Percentiles rank a stretch among this genome's conserved stretches.
Evolutionary conservation across 2,329 filamentous ascomycete genomes (phyloP).

Genomic region (Chaetomiaceae sp.): DNA sequence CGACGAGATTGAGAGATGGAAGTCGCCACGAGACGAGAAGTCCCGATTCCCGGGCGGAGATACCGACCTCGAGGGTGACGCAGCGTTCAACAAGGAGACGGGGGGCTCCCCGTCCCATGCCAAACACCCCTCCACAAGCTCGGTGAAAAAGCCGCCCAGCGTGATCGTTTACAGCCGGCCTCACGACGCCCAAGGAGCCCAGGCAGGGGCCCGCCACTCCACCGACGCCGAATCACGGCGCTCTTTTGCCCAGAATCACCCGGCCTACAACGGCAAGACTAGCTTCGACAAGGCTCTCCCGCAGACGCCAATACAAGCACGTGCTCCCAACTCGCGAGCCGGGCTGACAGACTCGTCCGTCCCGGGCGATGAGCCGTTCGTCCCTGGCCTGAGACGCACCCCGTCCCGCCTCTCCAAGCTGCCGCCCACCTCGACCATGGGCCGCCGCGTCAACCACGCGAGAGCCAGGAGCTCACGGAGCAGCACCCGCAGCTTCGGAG

Average conservation of each 20-base stretch:
- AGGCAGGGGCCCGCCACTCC: conserved; percentile 29
- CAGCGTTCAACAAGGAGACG: conserved; percentile 29
- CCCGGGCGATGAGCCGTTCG: conserved; percentile 56
- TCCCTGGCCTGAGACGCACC: conserved; percentile 48
- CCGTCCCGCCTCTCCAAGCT: conserved; percentile 50
- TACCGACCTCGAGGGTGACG: conserved; percentile 20
- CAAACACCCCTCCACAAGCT: conserved; percentile 34
- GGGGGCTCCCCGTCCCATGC: conserved; percentile 28
- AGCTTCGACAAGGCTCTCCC: conserved; percentile 38
- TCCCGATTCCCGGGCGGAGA: conserved; percentile 12
- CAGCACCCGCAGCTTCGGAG: conserved; percentile 39
- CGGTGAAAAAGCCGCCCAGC: conserved; percentile 44
- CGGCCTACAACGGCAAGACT: conserved; percentile 19
- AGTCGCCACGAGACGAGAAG: conserved; percentile 31
- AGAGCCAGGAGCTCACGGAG: conserved; percentile 45
- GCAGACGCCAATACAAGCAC: conserved; percentile 48
- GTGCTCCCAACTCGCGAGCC: conserved; percentile 57
- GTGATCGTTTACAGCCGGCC: conserved; percentile 47
- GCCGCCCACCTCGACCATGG: conserved; percentile 33
- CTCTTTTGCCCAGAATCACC: conserved; percentile 15
- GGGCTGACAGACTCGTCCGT: conserved; percentile 59
- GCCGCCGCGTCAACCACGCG: conserved; percentile 35
- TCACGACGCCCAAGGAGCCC: conserved; percentile 27
- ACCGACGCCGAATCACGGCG: conserved; percentile 27
- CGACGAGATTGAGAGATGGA: conserved; percentile 63